Evolutionary conservation across 78 protist species (phyloP), one percentile per base, ranked within the genome.

Genomic region (Guillardia theta): DNA sequence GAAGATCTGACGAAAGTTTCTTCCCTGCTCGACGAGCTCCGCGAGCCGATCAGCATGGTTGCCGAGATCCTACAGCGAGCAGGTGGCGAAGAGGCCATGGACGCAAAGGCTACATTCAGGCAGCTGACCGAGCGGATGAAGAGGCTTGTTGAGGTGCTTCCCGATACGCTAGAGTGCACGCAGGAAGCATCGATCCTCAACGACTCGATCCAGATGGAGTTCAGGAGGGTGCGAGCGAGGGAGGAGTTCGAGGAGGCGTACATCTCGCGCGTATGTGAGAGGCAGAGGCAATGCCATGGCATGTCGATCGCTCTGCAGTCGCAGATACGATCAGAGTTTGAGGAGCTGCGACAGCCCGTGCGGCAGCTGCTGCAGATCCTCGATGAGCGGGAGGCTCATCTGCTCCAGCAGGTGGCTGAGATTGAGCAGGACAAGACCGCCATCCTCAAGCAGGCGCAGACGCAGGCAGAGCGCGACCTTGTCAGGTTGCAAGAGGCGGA

Each of bases 181-280:
- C 90, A 78, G 48, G 53, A 78, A 48, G 90, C 90, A 10, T 43
- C 45, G 24, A 27, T 43, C 33, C 90, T 78, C 15, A 45, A 41
- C 33, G 48, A 78, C 9, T 0, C 10, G 37, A 78, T 78, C 90
- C 90, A 78, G 10, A 48, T 50, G 24, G 48, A 78, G 1, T 1
- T 30, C 70, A 8, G 4, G 70, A 24, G 27, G 70, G 90, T 78
- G 90, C 90, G 90, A 0, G 90, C 90, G 50, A 19, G 90, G 10
- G 90, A 45, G 50, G 90, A 78, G 33, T 78, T 78, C 90, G 90
- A 78, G 48, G 90, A 43, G 48, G 90, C 90, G 21, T 78, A 78
- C 39, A 18, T 78, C 41, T 18, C 10, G 48, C 90, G 90, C 90
- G 90, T 36, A 2, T 10, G n/a, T 4, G 90, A 78, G 45, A 45